Conservation (phyloP, 352 stramenopile species). For the Phytophthora cryptogea region DNA sequence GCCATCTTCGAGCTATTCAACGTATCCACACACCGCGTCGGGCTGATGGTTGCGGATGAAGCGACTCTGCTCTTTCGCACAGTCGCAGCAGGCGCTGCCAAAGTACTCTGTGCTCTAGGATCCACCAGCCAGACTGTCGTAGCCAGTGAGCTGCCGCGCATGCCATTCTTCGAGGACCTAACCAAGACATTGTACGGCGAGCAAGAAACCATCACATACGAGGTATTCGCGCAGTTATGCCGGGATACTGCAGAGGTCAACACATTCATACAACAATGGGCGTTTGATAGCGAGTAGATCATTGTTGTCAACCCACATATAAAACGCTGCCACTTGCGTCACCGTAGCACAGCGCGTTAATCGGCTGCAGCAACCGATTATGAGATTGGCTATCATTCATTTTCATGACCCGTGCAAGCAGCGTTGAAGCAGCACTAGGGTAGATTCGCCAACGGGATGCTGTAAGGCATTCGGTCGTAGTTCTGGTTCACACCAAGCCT, state of each 20-base stretch:
- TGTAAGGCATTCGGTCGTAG: constrained; percentile 82
- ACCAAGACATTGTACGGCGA: constrained; percentile 37
- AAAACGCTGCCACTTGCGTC: not conserved
- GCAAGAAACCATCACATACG: constrained; percentile 24
- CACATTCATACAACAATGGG: constrained; percentile 23
- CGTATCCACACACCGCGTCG: constrained; percentile 32
- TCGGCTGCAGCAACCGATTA: not conserved
- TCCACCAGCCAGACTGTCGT: not conserved
- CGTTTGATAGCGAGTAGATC: not conserved
- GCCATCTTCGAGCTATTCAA: constrained; percentile 43
- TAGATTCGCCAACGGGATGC: constrained; percentile 65
- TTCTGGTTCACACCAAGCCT: constrained; percentile 75
- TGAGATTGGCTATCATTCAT: not conserved
- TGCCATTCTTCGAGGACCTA: constrained; percentile 32
- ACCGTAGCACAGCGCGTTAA: not conserved
- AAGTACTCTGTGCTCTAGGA: constrained; percentile 9
- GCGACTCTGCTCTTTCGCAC: constrained; percentile 37
- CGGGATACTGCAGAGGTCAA: constrained; percentile 15
- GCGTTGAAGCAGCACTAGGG: constrained; percentile 23
- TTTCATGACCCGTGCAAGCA: not conserved
- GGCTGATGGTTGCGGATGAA: constrained; percentile 37
- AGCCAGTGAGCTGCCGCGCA: not conserved
- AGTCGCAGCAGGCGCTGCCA: constrained; percentile 11
- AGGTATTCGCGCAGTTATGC: constrained; percentile 27
- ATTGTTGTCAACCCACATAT: not conserved